Percentiles rank a stretch among this genome's conserved stretches.
Conservation (phyloP, 148 eudicot genomes). For the Camellia sinensis region DNA sequence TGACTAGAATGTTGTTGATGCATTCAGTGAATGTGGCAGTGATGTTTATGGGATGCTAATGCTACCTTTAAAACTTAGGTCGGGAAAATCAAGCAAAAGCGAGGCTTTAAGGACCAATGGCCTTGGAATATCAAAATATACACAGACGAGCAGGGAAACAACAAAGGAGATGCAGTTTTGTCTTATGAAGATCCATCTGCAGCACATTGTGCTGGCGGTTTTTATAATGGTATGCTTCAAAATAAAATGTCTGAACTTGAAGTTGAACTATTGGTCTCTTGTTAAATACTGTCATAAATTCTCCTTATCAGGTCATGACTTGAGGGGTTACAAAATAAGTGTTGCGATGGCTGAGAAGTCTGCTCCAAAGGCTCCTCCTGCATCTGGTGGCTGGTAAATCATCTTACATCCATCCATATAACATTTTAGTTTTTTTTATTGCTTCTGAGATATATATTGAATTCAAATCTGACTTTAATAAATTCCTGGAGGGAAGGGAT, state of each 20-base stretch:
- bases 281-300: slow-evolving; percentile 9
- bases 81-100: slow-evolving; percentile 88
- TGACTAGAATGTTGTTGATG: not conserved
- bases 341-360: no score
- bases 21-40: not conserved
- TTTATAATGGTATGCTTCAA: slow-evolving; percentile 55
- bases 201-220: slow-evolving; percentile 89
- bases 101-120: slow-evolving; percentile 98
- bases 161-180: slow-evolving; percentile 88
- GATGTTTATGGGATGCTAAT: not conserved
- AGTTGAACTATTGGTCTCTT: not conserved
- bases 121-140: slow-evolving; percentile 88
- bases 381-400: no score
- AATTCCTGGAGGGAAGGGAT: not conserved
- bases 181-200: slow-evolving; percentile 95
- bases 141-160: slow-evolving; percentile 87
- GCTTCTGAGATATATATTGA: not conserved
- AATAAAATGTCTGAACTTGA: not conserved
- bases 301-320: no score
- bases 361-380: no score
- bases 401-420: not conserved
- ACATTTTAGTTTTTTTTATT: not conserved
- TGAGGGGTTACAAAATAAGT: no score
- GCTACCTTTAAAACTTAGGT: slow-evolving; percentile 40
- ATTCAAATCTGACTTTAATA: not conserved